phyloP scores from a whole-genome alignment of 2,329 filamentous ascomycete species.

The Pseudopithomyces chartarum region DNA sequence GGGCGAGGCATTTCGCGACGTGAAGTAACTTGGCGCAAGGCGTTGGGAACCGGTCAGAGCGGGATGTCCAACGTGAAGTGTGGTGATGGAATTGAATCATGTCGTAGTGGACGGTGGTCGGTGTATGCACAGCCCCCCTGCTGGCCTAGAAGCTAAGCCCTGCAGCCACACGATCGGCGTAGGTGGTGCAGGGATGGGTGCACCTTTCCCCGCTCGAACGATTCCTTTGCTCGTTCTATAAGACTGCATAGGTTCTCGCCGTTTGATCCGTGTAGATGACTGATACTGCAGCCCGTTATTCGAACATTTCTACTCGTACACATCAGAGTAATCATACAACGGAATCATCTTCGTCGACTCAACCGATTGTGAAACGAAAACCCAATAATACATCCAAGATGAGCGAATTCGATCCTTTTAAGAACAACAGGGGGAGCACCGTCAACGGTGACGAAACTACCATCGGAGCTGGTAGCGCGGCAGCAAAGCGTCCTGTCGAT shows the following conservation, averaged over 20 bases:
- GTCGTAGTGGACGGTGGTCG: neutral
- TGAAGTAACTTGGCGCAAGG: too few relatives aligned
- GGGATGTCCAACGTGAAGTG: neutral
- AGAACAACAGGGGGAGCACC: too few relatives aligned
- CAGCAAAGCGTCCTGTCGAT: conserved; percentile 12
- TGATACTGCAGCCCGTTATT: neutral
- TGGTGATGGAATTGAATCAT: neutral
- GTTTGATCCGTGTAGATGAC: conserved; percentile 3
- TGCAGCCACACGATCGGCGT: neutral
- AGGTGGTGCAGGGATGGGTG: neutral
- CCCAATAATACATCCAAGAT: conserved; percentile 25
- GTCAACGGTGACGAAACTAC: conserved; percentile 45
- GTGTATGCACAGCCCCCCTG: neutral
- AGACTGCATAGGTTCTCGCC: neutral
- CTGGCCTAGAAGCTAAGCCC: neutral
- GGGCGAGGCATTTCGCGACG: too few relatives aligned
- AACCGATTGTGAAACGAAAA: conserved; percentile 21
- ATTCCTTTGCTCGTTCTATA: conserved; percentile 12
- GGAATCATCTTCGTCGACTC: conserved; percentile 28
- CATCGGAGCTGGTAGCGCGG: conserved; percentile 16
- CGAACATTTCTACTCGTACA: neutral
- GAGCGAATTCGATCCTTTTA: conserved; percentile 22
- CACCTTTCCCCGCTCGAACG: neutral
- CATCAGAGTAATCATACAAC: neutral
- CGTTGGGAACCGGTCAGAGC: neutral